These are phyloP conservation scores for Malus fusca DNA, from an alignment of 306 rosid species.

Conservation along the genomic window DNA sequence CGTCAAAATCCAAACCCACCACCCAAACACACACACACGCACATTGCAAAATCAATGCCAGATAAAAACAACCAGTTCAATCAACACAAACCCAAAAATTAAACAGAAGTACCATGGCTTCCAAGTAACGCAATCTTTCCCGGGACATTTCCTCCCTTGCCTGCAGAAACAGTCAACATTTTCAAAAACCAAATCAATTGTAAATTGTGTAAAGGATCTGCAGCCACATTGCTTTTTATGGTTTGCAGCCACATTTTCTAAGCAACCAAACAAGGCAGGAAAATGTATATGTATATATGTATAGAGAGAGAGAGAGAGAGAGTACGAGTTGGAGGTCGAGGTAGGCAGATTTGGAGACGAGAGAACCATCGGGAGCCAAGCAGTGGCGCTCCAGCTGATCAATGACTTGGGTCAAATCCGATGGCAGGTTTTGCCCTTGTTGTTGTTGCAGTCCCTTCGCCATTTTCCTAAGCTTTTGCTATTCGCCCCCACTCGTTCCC, in stretches of 20 bases:
- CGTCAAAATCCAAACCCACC: slow-evolving; percentile 24
- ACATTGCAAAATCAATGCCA: neutral
- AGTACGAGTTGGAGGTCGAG: slow-evolving; percentile 75
- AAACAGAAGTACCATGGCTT: slow-evolving; percentile 57
- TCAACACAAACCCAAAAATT: neutral
- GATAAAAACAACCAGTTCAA: neutral
- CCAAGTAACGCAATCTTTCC: slow-evolving; percentile 85
- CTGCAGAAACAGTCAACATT: slow-evolving; percentile 30
- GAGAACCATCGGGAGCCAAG: slow-evolving; percentile 87
- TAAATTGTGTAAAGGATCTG: neutral
- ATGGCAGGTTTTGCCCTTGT: slow-evolving; percentile 60
- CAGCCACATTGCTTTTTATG: neutral
- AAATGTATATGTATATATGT: neutral
- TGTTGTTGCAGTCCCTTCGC: slow-evolving; percentile 58
- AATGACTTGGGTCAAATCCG: slow-evolving; percentile 69
- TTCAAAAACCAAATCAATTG: neutral
- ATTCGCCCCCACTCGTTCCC: neutral
- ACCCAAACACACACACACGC: neutral
- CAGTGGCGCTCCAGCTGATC: slow-evolving; percentile 97
- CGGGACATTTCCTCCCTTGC: slow-evolving; percentile 99
- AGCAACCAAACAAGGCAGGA: slow-evolving; percentile 9
- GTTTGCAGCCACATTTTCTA: slow-evolving; percentile 6
- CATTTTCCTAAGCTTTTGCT: slow-evolving; percentile 22
- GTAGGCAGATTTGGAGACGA: slow-evolving; percentile 71
- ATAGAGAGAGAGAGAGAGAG: slow-evolving; percentile 10